phyloP scores from a whole-genome alignment of 2,329 filamentous ascomycete species.

The Hymenotorrendiella dingleyae region DNA sequence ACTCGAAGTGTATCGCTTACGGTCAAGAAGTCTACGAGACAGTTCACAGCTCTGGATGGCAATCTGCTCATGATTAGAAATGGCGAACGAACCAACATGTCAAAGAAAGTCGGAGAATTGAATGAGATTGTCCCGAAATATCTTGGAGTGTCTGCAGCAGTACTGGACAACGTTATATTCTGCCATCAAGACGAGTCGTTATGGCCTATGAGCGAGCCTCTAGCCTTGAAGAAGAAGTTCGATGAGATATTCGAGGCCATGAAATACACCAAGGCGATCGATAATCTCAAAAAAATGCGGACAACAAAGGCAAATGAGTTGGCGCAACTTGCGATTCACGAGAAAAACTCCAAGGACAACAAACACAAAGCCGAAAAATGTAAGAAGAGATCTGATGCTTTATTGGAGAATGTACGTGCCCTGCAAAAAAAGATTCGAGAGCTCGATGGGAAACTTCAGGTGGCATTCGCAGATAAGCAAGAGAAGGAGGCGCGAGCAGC shows the following conservation, averaged over 20 bases:
- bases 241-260: constrained; percentile 96
- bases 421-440: constrained; percentile 53
- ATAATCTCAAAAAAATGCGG: constrained; percentile 80
- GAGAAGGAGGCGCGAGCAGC: constrained; percentile 69
- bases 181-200: constrained; percentile 97
- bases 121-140: constrained; percentile 79
- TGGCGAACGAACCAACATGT: constrained; percentile 73
- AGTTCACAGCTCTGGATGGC: constrained; percentile 78
- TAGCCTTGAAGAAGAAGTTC: constrained; percentile 83
- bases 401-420: constrained; percentile 61
- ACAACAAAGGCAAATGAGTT: constrained; percentile 80
- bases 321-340: constrained; percentile 64
- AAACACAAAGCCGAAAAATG: constrained; percentile 77
- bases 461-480: constrained; percentile 47
- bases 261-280: constrained; percentile 96
- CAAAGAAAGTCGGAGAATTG: constrained; percentile 73
- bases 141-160: constrained; percentile 81
- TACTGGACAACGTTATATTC: constrained; percentile 94
- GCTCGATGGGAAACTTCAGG: constrained; percentile 54
- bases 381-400: constrained; percentile 56
- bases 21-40: constrained; percentile 69
- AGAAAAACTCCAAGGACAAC: constrained; percentile 71
- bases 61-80: constrained; percentile 69
- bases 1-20: constrained; percentile 81
- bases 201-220: constrained; percentile 91